Evolutionary conservation across 2,329 filamentous ascomycete genomes (phyloP).

Genomic region (Corniculantispora saksenae): DNA sequence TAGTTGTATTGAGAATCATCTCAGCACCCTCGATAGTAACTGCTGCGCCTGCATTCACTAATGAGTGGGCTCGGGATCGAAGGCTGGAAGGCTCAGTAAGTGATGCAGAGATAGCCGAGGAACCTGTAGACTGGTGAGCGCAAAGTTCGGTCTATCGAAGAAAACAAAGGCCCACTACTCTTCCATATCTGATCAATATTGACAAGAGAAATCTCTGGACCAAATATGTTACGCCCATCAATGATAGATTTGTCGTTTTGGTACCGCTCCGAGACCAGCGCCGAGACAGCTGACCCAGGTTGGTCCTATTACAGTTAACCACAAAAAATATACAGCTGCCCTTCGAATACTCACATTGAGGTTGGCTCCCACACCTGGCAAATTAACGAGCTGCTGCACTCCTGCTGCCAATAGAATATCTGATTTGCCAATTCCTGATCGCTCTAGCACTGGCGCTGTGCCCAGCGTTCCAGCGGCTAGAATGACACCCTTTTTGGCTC

Average conservation of each 20-base stretch:
- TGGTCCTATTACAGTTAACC: constrained; percentile 22
- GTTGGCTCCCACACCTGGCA: constrained; percentile 53
- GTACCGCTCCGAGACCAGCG: constrained; percentile 22
- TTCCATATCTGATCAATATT: constrained; percentile 26
- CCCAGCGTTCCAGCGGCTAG: constrained; percentile 24
- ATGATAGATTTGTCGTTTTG: constrained; percentile 27
- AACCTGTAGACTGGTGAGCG: constrained; percentile 2
- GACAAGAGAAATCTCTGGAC: constrained; percentile 26
- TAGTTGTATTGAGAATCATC: constrained; percentile 25
- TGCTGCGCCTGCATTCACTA: constrained; percentile 26
- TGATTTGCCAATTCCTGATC: constrained; percentile 54
- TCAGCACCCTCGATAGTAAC: constrained; percentile 24
- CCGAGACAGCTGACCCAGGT: constrained; percentile 23
- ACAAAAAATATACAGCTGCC: too few species aligned
- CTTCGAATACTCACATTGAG: constrained; percentile 24
- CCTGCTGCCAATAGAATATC: constrained; percentile 46
- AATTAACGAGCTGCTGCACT: constrained; percentile 50
- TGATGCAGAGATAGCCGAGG: background rate
- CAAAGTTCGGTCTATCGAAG: too few species aligned
- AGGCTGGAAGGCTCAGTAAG: constrained; percentile 14
- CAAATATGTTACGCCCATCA: constrained; percentile 24
- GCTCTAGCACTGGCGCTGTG: constrained; percentile 45
- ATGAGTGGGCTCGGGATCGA: constrained; percentile 21
- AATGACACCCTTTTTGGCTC: constrained; percentile 20
- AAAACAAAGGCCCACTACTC: background rate